Evolutionary conservation across 495 filamentous ascomycete genomes (phyloP), one percentile per base, ranked within the genome.

Genomic region (Elasticomyces elasticus): DNA sequence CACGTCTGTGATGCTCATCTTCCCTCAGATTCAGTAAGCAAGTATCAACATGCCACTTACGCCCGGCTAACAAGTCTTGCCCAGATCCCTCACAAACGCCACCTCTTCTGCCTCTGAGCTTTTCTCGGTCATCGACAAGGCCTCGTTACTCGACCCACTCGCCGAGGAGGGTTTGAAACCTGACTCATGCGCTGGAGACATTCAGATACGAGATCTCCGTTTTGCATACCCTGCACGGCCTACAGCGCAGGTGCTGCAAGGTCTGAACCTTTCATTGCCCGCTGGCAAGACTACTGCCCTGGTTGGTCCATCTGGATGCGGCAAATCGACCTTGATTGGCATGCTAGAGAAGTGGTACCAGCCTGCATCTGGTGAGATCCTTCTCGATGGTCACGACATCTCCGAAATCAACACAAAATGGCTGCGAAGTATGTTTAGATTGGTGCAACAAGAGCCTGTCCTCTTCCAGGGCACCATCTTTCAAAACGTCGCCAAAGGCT

Each of bases 91-190:
- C 43, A 64, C 63, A 5, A 66, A 65, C 22, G 69, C 71, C 26
- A 58, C 67, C 0, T 64, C 69, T 4, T 64, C 69, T 7, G 70
- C 70, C 11, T 33, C 62, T 5, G 65, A 74, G 48, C 59, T 74
- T 13, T 74, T 74, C 52, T 37, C 24, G 0, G 51, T 67, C 13
- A 68, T 74, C 31, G 69, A 72, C 50, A 54, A 65, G 9, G 40
- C 43, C 17, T 71, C 69, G 0, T 26, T 46, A 0, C 60, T 73
- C 23, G 60, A 72, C 46, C 68, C 69, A 0, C 64, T 64, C 17
- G 47, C 54, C 43, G 17, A 55, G 13, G 54, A 45, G 0, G 69
- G 70, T 15, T 44, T 60, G 20, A 45, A 49, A 46, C 67, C 65
- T 1, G 23, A 27, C 0, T 15, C 46, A 0, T 58, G 54, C 22